Evolutionary conservation across 106 monocot genomes (phyloP).

Genomic region (Acorus gramineus): DNA sequence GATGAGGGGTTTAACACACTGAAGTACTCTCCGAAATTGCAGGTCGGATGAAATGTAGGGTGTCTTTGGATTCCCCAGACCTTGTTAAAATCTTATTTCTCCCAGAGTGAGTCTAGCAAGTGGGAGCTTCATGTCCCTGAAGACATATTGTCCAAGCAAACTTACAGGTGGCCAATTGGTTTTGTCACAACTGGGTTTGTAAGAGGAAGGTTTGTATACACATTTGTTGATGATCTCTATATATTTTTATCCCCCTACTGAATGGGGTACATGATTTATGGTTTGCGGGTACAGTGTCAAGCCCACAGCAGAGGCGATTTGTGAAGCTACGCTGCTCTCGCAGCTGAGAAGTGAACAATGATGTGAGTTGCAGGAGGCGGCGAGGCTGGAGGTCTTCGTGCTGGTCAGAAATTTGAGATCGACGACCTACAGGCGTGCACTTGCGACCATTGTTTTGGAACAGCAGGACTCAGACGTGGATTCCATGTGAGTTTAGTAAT

Average conservation of each 20-base stretch:
- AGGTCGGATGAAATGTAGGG: constrained; percentile 33
- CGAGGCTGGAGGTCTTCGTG: constrained; percentile 41
- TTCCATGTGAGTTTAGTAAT: constrained; percentile 28
- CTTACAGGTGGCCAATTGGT: constrained; percentile 82
- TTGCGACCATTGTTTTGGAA: constrained; percentile 71
- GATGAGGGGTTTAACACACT: no score
- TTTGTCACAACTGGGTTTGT: constrained; percentile 80
- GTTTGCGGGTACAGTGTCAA: constrained; percentile 28
- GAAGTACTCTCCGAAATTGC: background rate
- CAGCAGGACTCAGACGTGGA: constrained; percentile 39
- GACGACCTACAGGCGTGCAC: constrained; percentile 54
- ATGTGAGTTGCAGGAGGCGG: constrained; percentile 8
- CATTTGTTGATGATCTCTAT: no score
- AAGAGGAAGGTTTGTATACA: constrained; percentile 41
- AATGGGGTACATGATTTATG: background rate
- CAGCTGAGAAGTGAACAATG: constrained; percentile 58
- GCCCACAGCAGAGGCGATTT: constrained; percentile 46
- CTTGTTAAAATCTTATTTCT: constrained; percentile 53
- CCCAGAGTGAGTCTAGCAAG: constrained; percentile 27
- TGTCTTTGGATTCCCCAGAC: constrained; percentile 46
- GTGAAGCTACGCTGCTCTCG: constrained; percentile 58
- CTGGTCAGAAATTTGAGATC: constrained; percentile 75
- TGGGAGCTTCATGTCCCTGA: constrained; percentile 50
- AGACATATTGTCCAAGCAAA: constrained; percentile 13
- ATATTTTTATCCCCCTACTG: no score